Conservation (phyloP, 2,329 filamentous ascomycete species). For the Diaporthe citrichinensis region DNA sequence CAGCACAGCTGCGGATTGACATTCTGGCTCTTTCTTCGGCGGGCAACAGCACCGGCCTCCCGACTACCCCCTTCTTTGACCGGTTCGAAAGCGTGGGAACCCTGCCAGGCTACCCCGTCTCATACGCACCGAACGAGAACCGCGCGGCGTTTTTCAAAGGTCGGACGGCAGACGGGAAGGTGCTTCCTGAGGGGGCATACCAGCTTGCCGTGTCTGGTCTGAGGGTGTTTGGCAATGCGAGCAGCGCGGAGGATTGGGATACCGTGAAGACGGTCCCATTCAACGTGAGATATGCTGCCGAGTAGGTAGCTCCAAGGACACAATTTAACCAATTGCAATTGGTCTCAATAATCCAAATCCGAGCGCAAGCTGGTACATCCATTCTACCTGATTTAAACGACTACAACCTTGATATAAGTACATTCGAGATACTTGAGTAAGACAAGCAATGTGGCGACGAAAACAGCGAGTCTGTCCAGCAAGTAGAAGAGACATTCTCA, state of each 20-base stretch:
- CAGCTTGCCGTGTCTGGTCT: slow-evolving; percentile 44
- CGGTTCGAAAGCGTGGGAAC: slow-evolving; percentile 6
- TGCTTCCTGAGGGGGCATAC: slow-evolving; percentile 46
- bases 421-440: accelerated
- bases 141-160: slow-evolving; percentile 40
- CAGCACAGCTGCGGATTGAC: background rate
- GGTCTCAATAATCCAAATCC: background rate
- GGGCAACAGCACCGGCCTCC: slow-evolving; percentile 21
- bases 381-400: too few species aligned
- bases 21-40: background rate
- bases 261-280: slow-evolving; percentile 28
- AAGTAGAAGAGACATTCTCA: background rate
- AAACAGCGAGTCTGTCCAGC: background rate
- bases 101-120: background rate
- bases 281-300: slow-evolving; percentile 11
- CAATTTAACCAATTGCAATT: too few species aligned
- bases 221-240: slow-evolving; percentile 46
- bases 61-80: slow-evolving; percentile 21
- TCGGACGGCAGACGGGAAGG: slow-evolving; percentile 43
- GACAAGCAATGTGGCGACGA: background rate
- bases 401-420: background rate
- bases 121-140: slow-evolving; percentile 4
- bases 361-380: background rate
- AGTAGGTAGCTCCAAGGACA: background rate
- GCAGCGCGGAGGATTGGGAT: slow-evolving; percentile 46